Percentiles rank a stretch among this genome's conserved stretches.
Conservation (phyloP, 2,329 filamentous ascomycete species). For the Monilinia fructicola region DNA sequence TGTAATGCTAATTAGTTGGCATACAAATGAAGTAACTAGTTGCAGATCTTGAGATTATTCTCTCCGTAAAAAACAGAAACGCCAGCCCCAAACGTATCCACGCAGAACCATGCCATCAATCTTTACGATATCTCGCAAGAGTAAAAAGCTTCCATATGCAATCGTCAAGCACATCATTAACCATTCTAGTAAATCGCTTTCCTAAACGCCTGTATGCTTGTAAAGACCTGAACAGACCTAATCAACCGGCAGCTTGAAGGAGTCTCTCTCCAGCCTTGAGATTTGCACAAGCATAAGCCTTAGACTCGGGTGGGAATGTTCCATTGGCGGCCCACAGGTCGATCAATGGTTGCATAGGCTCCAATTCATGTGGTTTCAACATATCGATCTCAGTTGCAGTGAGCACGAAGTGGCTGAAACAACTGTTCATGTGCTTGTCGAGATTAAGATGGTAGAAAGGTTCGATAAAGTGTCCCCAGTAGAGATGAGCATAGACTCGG, state of each 20-base stretch:
- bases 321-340: conserved; percentile 90
- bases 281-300: conserved; percentile 65
- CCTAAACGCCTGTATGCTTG: conserved; percentile 23
- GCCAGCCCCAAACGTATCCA: conserved; percentile 20
- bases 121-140: conserved; percentile 12
- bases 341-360: conserved; percentile 93
- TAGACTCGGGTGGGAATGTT: conserved; percentile 75
- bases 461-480: conserved; percentile 90
- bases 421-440: conserved; percentile 80
- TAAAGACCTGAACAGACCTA: conserved; percentile 15
- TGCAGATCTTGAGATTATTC: conserved; percentile 7
- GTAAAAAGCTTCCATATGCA: conserved; percentile 22
- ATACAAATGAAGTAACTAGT: conserved; percentile 9
- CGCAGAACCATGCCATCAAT: conserved; percentile 18
- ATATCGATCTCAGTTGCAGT: conserved; percentile 80
- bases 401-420: conserved; percentile 81
- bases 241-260: conserved; percentile 41
- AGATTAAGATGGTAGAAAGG: conserved; percentile 81
- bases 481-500: conserved; percentile 94
- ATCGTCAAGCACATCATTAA: conserved; percentile 20
- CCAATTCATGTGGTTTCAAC: conserved; percentile 83
- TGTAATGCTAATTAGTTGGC: conserved; percentile 1
- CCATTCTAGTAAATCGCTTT: conserved; percentile 23
- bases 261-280: conserved; percentile 59
- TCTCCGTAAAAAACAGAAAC: conserved; percentile 19